Evolutionary conservation across 78 protist species (phyloP), one percentile per base, ranked within the genome.

Genomic region (Salpingoeca rosetta): DNA sequence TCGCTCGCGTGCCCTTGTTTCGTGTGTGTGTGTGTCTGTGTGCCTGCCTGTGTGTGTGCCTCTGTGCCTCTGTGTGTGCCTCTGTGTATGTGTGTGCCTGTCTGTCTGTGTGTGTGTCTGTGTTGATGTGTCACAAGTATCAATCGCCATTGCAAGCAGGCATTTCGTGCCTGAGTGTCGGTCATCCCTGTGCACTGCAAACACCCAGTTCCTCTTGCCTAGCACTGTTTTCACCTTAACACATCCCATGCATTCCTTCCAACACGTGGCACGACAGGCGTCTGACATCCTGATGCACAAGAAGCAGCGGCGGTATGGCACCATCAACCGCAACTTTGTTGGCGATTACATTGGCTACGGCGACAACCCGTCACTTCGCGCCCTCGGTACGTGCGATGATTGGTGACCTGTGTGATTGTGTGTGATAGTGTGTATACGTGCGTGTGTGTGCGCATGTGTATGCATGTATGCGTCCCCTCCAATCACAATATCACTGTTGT

Each of bases 301-400:
- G 80, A 83, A 83, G 86, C 76, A 83, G 57, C 86, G 86, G 56
- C 31, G 22, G 73, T 74, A 74, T 44, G 76, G 26, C 31, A 26
- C 56, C 1, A 27, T 84, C 51, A 75, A 38, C 76, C 87, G 87
- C 75, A 27, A 26, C 40, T 84, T 44, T 41, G 78, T 76, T 22
- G 81, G 83, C 41, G 87, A 84, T 44, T 84, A 84, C 82, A 74
- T 84, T 31, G 87, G 82, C 43, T 76, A 39, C 82, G 22, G 0
- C 36, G 81, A 74, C 82, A 84, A 84, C 87, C 43, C 39, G 3
- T 1, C 75, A 7, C 73, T 84, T 37, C 87, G 75, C 7, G 73
- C 73, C 56, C 43, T 74, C 43, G 85, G 76, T 37, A 24, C 42
- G 76, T 17, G n/a, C n/a, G n/a, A n/a, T n/a, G 43, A 0, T 36